Percentiles rank a stretch among this genome's conserved stretches.
Evolutionary conservation across 495 filamentous ascomycete genomes (phyloP).

Genomic region (Xylaria intraflava): DNA sequence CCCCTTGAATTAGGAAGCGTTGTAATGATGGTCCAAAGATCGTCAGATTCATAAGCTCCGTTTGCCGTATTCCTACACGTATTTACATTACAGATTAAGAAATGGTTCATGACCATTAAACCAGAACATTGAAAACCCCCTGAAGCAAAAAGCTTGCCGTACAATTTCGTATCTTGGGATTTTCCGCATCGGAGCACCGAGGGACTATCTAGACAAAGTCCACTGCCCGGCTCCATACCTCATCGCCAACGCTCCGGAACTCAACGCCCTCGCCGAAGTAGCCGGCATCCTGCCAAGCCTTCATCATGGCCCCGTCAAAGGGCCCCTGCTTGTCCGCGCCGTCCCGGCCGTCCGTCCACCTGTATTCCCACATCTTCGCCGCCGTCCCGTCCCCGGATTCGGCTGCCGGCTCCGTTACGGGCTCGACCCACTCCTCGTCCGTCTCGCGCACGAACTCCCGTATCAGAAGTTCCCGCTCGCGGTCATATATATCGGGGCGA

Average conservation of each 20-base stretch:
- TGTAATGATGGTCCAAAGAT: neutral
- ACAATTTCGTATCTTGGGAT: neutral
- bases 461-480: slow-evolving; percentile 74
- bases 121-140: no score
- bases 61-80: no score
- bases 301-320: slow-evolving; percentile 78
- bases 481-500: slow-evolving; percentile 82
- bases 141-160: neutral
- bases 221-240: slow-evolving; percentile 55
- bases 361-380: slow-evolving; percentile 73
- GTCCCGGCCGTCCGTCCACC: slow-evolving; percentile 87
- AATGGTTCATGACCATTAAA: no score
- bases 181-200: neutral
- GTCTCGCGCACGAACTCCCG: slow-evolving; percentile 81
- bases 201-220: slow-evolving; percentile 44
- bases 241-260: slow-evolving; percentile 60
- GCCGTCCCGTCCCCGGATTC: slow-evolving; percentile 12
- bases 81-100: neutral
- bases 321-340: slow-evolving; percentile 74
- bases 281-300: slow-evolving; percentile 78
- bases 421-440: slow-evolving; percentile 85
- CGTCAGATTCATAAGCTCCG: neutral
- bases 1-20: neutral
- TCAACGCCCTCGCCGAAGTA: slow-evolving; percentile 95
- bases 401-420: slow-evolving; percentile 21